Evolutionary conservation across 805 yeast species (phyloP).

Genomic region (Wickerhamiella allomyrinae): DNA sequence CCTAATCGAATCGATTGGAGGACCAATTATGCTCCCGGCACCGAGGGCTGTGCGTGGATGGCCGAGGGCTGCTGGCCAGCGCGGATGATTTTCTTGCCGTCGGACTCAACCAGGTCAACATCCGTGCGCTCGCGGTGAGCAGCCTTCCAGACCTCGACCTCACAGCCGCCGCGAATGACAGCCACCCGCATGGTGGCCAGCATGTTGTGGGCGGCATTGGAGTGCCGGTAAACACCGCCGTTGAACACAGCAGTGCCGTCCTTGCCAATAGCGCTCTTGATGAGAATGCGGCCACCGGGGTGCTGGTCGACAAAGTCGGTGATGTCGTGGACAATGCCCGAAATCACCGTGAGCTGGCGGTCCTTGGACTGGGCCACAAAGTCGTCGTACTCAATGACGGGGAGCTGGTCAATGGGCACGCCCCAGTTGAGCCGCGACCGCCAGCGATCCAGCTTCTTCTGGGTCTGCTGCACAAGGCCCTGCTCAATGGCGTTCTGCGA

Average conservation of each 20-base stretch:
- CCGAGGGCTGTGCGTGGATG: constrained; percentile 14
- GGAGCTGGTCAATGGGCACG: constrained; percentile 76
- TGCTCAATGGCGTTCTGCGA: constrained; percentile 50
- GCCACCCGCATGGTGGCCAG: constrained; percentile 91
- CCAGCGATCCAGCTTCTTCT: constrained; percentile 61
- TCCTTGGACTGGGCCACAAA: constrained; percentile 36
- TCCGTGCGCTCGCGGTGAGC: constrained; percentile 53
- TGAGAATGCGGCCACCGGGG: constrained; percentile 81
- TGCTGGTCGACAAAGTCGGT: constrained; percentile 83
- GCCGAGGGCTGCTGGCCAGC: constrained; percentile 46
- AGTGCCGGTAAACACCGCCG: constrained; percentile 88
- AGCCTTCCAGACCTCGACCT: constrained; percentile 69
- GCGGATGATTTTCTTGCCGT: constrained; percentile 41
- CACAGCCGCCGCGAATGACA: constrained; percentile 65
- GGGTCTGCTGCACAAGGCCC: constrained; percentile 68
- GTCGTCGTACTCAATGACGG: constrained; percentile 45
- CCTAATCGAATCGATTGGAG: no score
- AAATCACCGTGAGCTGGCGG: constrained; percentile 62
- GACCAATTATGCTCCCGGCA: constrained; percentile 16
- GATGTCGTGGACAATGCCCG: constrained; percentile 86
- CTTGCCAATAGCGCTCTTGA: constrained; percentile 71
- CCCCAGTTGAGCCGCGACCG: constrained; percentile 84
- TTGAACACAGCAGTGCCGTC: constrained; percentile 90
- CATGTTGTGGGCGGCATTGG: constrained; percentile 83
- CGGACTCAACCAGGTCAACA: constrained; percentile 41